phyloP scores from a whole-genome alignment of 306 rosid species.

The Vigna reflexopilosa region DNA sequence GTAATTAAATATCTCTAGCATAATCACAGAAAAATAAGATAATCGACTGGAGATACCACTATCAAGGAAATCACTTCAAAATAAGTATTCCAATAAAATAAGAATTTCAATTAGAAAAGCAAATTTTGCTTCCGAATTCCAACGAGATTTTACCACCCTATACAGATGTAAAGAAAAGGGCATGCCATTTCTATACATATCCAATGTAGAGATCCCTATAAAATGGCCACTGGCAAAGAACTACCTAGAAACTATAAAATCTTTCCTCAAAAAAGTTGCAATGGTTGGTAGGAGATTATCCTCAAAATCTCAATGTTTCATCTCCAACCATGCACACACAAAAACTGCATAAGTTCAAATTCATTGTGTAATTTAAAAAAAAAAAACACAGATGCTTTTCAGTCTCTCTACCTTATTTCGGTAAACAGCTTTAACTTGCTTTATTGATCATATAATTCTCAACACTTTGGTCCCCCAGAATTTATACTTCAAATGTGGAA shows the following conservation, averaged over 20 bases:
- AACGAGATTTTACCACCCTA: conserved; percentile 15
- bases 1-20: conserved; percentile 32
- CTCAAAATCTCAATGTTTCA: conserved; percentile 3
- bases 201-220: conserved; percentile 21
- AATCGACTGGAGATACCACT: conserved; percentile 20
- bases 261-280: conserved; percentile 22
- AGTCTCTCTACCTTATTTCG: neutral
- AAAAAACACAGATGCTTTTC: neutral
- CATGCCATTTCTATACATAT: conserved; percentile 16
- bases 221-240: neutral
- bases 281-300: conserved; percentile 4
- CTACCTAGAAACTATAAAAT: neutral
- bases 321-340: conserved; percentile 7
- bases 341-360: conserved; percentile 6
- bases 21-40: conserved; percentile 25
- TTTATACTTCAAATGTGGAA: conserved; percentile 9
- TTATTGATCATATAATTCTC: conserved; percentile 20
- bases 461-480: neutral
- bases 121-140: conserved; percentile 21
- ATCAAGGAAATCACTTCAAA: conserved; percentile 9
- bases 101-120: neutral
- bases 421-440: conserved; percentile 17
- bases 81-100: conserved; percentile 29
- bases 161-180: conserved; percentile 2
- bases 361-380: neutral